phyloP scores from a whole-genome alignment of 164 flowering plant species.

The Akebia trifoliata region DNA sequence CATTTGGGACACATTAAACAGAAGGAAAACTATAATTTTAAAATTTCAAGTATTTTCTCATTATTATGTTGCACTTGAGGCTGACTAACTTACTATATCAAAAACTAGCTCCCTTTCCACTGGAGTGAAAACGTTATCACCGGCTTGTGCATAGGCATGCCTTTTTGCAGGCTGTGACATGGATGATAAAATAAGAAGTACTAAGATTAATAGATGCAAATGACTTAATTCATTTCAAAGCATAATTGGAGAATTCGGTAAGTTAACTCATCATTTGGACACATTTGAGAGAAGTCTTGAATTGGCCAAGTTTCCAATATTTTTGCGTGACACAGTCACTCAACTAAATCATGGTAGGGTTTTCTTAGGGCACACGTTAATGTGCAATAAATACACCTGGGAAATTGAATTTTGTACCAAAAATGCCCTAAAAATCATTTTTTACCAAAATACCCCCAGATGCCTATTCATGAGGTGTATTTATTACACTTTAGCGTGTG shows the following conservation, averaged over 20 bases:
- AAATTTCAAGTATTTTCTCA: not conserved
- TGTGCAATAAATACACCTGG: too few relatives aligned
- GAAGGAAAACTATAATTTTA: not conserved
- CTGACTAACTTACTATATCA: constrained; percentile 72
- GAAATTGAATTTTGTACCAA: too few relatives aligned
- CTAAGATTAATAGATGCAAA: not conserved
- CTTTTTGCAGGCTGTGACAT: constrained; percentile 95
- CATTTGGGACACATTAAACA: not conserved
- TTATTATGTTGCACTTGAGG: not conserved
- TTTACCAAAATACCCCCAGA: too few relatives aligned
- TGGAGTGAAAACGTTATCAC: constrained; percentile 72
- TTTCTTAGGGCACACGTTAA: too few relatives aligned
- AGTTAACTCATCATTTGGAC: not conserved
- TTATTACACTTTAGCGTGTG: too few relatives aligned
- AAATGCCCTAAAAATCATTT: too few relatives aligned
- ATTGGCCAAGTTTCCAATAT: not conserved
- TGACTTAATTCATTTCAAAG: not conserved
- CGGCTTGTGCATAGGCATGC: constrained; percentile 75
- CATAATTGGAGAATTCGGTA: not conserved
- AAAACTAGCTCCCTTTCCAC: constrained; percentile 93
- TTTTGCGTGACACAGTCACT: not conserved
- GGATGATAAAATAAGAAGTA: too few relatives aligned
- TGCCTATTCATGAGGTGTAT: too few relatives aligned
- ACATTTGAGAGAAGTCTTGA: not conserved
- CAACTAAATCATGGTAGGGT: constrained; percentile 1